Base-by-base conservation (phyloP, 129 eudicot species). In the Escallonia rubra region DNA sequence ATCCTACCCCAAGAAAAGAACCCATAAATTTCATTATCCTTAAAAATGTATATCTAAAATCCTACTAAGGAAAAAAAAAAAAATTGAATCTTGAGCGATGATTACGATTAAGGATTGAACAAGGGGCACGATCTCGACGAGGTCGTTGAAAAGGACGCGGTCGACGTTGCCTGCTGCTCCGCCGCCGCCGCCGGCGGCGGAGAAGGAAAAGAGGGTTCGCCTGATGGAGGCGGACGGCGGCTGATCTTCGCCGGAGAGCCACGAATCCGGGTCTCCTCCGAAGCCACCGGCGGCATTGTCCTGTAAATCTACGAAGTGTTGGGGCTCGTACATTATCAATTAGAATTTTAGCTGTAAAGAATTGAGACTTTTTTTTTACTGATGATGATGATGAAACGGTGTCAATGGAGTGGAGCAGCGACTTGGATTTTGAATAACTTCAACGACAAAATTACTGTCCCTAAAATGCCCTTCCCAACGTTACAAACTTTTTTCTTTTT, bases 51-150 rank as follows among this genome's bases (percentile, higher is more conserved):
- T 23, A 23, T 23, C 34, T 23, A 23, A 23, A 23, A 23, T 1
- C 1, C 34, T 23, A 23, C 34, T 23, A 23, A 23, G 34, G 34
- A 23, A 23, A 23, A 23, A 23, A 67, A 67, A 57, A 50, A 8
- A n/a, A 4, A 34, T 23, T 58, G 8, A 40, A 40, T 16, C 59
- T 16, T 56, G 60, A 39, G 63, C 44, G 50, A 53, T 66, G 42
- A 63, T 73, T 80, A 93, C 99, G 59, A 93, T 89, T 55, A 86
- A 83, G 6, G 99, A 89, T 72, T 93, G 99, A 70, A 93, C 92
- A 58, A 93, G 96, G 46, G 96, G 96, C 63, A 93, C 93, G 50
- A 93, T 89, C 82, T 89, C 81, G 23, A 79, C 92, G 57, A 93
- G 90, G 55, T 93, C 90, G 49, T 87, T 81, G 56, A 68, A 84